Evolutionary conservation across 169 alveolate genomes (phyloP), one percentile per base, ranked within the genome.

Genomic region (Cyclospora cayetanensis): DNA sequence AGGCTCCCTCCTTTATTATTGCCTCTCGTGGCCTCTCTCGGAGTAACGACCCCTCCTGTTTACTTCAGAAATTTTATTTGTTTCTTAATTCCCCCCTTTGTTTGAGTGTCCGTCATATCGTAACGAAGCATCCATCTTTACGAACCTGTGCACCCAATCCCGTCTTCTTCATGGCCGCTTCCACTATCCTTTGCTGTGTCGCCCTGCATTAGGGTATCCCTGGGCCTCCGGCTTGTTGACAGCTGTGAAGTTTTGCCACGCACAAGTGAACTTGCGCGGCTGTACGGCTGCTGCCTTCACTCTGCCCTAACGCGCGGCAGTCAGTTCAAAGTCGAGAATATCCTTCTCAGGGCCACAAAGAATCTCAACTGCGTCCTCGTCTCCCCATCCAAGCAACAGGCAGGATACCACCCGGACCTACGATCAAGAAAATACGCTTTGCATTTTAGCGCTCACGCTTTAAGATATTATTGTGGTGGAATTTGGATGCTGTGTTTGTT

Each of bases 301-400:
- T 42, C 88, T 27, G 95, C 90, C 7, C 74, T 93, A 80, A 82
- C 83, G 27, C 65, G 95, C 27, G 95, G 95, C 43, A 84, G 92
- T 35, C 95, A 93, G 60, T 93, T 90, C 90, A 72, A 92, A 18
- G 95, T 93, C 11, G 95, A 93, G 50, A 53, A 72, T 34, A 86
- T 93, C 11, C 85, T 93, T 29, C 34, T 76, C 29, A 82, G 93
- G 9, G 94, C 94, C 1, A 92, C 95, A 41, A 86, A 84, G n/a
- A 42, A 80, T 35, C 70, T 82, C 60, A 70, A 77, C 42, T 93
- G 74, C 79, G 80, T 85, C 74, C 91, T 93, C 20, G 89, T 90
- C 29, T 87, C 95, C 12, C 92, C 95, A 3, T 83, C 94, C 50
- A 87, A 84, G 37, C 83, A 52, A 2, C 94, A 91, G 94, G 94